These are phyloP conservation scores for Trichoderma asperelloides DNA, from an alignment of 495 filamentous ascomycete species.

Conservation along the genomic window DNA sequence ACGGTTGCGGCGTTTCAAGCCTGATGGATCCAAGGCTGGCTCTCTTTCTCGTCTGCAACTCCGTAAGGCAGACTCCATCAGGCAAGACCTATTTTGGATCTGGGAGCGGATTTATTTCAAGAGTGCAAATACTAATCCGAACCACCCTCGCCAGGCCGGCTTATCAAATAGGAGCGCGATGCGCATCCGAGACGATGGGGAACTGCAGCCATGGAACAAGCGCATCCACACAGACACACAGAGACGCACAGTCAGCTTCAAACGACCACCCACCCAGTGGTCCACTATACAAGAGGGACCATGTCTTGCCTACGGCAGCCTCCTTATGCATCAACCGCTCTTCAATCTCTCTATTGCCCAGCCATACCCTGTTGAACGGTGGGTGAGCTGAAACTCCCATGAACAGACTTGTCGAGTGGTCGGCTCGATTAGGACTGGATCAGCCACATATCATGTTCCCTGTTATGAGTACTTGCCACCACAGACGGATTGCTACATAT, in stretches of 20 bases:
- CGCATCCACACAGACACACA: not conserved
- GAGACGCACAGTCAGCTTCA: not conserved
- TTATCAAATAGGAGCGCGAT: not conserved
- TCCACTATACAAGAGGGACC: not conserved
- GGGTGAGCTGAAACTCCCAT: not conserved
- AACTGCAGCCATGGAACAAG: conserved; percentile 3
- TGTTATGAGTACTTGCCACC: not conserved
- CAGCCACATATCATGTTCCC: not conserved
- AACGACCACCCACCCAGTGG: not conserved
- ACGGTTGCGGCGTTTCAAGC: not conserved
- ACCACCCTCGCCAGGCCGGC: not conserved
- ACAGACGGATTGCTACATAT: not conserved
- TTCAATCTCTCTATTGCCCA: not conserved
- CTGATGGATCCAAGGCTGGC: not conserved
- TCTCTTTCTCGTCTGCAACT: not conserved
- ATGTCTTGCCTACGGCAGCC: not conserved
- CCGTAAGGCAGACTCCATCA: not conserved
- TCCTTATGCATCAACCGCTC: not conserved
- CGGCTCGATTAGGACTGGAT: not conserved
- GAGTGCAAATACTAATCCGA: too few species aligned
- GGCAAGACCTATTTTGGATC: too few species aligned
- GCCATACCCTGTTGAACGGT: not conserved
- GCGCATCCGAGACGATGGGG: not conserved
- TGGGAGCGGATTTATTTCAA: too few species aligned
- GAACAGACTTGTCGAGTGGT: not conserved